Evolutionary conservation across 495 filamentous ascomycete species (phyloP).

Genomic region (Podospora fimiseda): DNA sequence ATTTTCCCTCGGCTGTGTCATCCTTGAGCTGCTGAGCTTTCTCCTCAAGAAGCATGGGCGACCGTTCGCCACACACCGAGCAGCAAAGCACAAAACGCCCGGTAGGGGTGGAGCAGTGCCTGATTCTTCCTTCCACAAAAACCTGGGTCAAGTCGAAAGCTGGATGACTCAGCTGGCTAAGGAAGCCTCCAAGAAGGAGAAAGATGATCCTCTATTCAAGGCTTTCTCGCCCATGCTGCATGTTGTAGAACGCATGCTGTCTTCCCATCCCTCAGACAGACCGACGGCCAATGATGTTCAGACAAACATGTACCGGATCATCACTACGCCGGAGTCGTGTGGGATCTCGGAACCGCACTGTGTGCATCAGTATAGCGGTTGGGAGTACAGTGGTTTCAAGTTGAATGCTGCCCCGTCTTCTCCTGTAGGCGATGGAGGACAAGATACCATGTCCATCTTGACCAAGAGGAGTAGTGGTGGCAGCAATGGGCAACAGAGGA

Average conservation of each 20-base stretch:
- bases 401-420: slow-evolving; percentile 11
- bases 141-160: slow-evolving; percentile 64
- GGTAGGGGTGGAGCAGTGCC: slow-evolving; percentile 63
- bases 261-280: slow-evolving; percentile 37
- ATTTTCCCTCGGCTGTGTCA: slow-evolving; percentile 68
- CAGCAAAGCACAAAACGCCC: slow-evolving; percentile 56
- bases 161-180: slow-evolving; percentile 70
- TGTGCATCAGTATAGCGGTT: slow-evolving; percentile 32
- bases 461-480: not conserved
- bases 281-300: slow-evolving; percentile 41
- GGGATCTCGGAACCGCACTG: slow-evolving; percentile 41
- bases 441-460: slow-evolving; percentile 18
- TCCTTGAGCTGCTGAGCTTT: slow-evolving; percentile 63
- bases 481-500: not conserved
- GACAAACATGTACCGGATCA: slow-evolving; percentile 36
- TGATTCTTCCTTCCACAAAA: slow-evolving; percentile 79
- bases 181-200: slow-evolving; percentile 63
- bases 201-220: slow-evolving; percentile 49
- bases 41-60: slow-evolving; percentile 65
- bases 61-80: slow-evolving; percentile 67
- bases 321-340: slow-evolving; percentile 32
- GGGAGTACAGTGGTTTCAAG: slow-evolving; percentile 27
- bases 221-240: slow-evolving; percentile 42
- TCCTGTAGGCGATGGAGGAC: slow-evolving; percentile 1
- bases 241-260: slow-evolving; percentile 41